Evolutionary conservation across 2,329 filamentous ascomycete genomes (phyloP), one percentile per base, ranked within the genome.

Genomic region (Fusarium mundagurra): DNA sequence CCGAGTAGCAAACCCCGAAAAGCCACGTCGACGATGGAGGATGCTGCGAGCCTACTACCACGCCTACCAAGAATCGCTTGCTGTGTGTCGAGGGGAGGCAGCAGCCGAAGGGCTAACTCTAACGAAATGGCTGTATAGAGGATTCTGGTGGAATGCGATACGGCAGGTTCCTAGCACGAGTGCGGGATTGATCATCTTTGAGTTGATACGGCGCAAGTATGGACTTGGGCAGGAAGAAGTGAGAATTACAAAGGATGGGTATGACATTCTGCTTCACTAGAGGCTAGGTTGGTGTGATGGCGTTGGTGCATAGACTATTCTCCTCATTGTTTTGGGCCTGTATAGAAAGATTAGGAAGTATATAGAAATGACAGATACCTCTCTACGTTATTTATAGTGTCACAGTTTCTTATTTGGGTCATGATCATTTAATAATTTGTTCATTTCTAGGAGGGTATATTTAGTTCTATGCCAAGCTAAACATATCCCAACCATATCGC

Each of bases 141-240:
- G 91, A 18, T 94, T 95, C 80, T 90, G 92, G 86, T 89, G 89
- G 88, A 91, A 88, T 61, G 93, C 93, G 2, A 87, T 94, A 60
- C 86, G 92, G 10, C 92, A 94, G 82, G 92, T 94, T 5, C 93
- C 93, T 1, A 93, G 92, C 79, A 95, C 93, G 5, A 93, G 91
- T 68, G 93, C 93, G 0, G 93, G 92, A 0, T 80, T 95, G 67
- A 93, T 95, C 74, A 93, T 94, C 27, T 95, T 95, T 80, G 93
- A 95, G 82, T 80, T 95, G 50, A 90, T 94, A 43, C 85, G 93
- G 64, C 86, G 92, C 41, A 94, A 93, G 82, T 95, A 94, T 75
- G 91, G 91, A 4, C 85, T 89, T 66, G 87, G 88, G 5, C 86
- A 86, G 24, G 91, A 92, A 57, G 88, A 88, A 76, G 90, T 91